Percentiles rank a stretch among this genome's conserved stretches.
Conservation (phyloP, 116 monocot genomes). For the Trichopus zeylanicus region DNA sequence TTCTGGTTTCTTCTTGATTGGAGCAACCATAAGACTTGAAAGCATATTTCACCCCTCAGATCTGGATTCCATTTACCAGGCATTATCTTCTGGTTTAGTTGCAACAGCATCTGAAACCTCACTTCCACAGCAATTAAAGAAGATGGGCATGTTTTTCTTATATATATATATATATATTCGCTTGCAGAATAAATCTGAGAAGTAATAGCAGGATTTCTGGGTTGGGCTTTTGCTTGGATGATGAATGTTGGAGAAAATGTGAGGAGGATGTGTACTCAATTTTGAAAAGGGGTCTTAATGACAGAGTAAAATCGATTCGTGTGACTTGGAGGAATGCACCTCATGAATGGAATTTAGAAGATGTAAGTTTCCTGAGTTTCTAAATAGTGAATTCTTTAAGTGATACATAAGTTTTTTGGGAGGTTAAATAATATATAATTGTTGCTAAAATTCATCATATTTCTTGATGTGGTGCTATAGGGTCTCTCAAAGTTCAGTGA, state of each 20-base stretch:
- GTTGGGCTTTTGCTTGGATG: conserved; percentile 64
- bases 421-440: too few relatives aligned
- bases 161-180: too few relatives aligned
- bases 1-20: too few relatives aligned
- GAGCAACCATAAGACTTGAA: too few relatives aligned
- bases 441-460: neutral
- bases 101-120: too few relatives aligned
- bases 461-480: conserved; percentile 19
- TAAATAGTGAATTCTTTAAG: neutral
- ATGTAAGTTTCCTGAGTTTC: conserved; percentile 40
- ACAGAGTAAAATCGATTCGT: conserved; percentile 72
- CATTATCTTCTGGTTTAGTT: too few relatives aligned
- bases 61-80: too few relatives aligned
- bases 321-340: conserved; percentile 63
- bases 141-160: too few relatives aligned
- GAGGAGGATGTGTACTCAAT: conserved; percentile 57
- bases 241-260: conserved; percentile 58
- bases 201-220: conserved; percentile 22
- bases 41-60: too few relatives aligned
- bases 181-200: conserved; percentile 71
- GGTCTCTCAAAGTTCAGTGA: conserved; percentile 59
- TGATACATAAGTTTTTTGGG: conserved; percentile 1
- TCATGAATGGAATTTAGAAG: conserved; percentile 56
- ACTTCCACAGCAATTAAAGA: too few relatives aligned
- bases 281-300: conserved; percentile 54